These are phyloP conservation scores for Neltuma alba DNA, from an alignment of 306 rosid genomes.

Conservation along the genomic window DNA sequence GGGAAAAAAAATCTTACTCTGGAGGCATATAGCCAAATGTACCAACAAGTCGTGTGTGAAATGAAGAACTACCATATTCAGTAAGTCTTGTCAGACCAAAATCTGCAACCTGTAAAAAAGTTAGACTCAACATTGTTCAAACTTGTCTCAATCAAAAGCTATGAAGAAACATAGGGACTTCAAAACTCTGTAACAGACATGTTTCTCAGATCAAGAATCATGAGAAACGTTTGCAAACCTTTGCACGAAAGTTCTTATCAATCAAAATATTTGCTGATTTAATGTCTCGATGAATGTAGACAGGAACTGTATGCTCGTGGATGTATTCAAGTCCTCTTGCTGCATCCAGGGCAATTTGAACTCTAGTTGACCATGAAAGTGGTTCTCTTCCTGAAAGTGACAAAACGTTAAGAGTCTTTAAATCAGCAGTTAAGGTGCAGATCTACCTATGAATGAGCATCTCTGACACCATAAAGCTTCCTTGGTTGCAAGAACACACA, in stretches of 20 bases:
- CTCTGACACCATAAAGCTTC: no score
- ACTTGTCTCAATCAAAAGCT: not conserved
- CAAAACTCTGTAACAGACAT: not conserved
- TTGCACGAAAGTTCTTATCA: constrained; percentile 68
- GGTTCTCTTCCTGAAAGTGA: constrained; percentile 52
- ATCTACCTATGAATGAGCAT: no score
- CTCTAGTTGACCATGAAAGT: constrained; percentile 67
- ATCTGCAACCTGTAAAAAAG: constrained; percentile 69
- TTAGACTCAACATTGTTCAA: constrained; percentile 1
- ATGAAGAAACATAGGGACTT: not conserved
- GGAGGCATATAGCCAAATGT: constrained; percentile 88
- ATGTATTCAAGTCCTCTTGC: constrained; percentile 87
- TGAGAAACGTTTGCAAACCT: constrained; percentile 47
- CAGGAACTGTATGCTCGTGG: constrained; percentile 83
- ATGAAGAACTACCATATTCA: constrained; percentile 63
- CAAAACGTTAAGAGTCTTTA: constrained; percentile 4
- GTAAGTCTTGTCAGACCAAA: constrained; percentile 69
- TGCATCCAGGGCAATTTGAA: constrained; percentile 76
- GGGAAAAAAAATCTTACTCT: constrained; percentile 49
- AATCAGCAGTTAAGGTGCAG: no score
- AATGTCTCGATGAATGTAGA: constrained; percentile 77
- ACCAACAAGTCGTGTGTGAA: constrained; percentile 71
- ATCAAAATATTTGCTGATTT: constrained; percentile 81
- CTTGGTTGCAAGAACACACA: no score
- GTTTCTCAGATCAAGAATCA: not conserved